These are phyloP conservation scores for Entoloma clypeatum DNA, from an alignment of 1,284 basidiomycete genomes.

Conservation along the genomic window DNA sequence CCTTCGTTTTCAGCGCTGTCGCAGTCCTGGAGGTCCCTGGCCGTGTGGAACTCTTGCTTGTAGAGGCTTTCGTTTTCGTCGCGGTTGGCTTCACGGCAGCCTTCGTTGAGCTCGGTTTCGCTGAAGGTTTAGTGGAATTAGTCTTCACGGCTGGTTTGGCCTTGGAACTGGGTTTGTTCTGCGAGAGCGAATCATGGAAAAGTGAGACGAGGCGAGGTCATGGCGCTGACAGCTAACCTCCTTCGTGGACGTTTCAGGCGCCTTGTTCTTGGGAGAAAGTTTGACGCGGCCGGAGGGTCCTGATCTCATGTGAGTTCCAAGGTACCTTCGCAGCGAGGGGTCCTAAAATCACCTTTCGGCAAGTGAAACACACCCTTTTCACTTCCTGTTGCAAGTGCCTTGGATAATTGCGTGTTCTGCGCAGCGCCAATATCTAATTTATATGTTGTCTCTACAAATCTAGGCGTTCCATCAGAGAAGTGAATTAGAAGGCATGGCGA, in stretches of 20 bases:
- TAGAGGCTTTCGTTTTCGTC: conserved; percentile 19
- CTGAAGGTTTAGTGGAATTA: conserved; percentile 12
- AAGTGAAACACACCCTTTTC: conserved; percentile 79
- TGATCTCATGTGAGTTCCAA: conserved; percentile 24
- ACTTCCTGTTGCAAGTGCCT: conserved; percentile 76
- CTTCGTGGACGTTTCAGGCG: conserved; percentile 53
- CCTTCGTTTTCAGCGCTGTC: conserved; percentile 9
- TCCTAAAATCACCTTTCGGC: conserved; percentile 68
- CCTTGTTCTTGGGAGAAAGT: conserved; percentile 65
- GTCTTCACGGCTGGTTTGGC: conserved; percentile 28
- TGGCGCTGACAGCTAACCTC: conserved; percentile 49
- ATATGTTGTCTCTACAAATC: conserved; percentile 79
- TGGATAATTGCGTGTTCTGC: conserved; percentile 78
- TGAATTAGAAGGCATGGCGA: not conserved
- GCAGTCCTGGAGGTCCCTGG: conserved; percentile 18
- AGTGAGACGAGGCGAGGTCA: conserved; percentile 10
- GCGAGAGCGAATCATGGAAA: not conserved
- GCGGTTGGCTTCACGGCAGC: conserved; percentile 9
- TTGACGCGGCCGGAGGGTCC: conserved; percentile 82
- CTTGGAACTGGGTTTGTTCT: conserved; percentile 55
- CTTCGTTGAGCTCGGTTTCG: conserved; percentile 29
- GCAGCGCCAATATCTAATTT: conserved; percentile 74
- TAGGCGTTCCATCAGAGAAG: conserved; percentile 22
- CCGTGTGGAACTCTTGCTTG: conserved; percentile 20
- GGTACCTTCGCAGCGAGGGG: conserved; percentile 1